phyloP scores from a whole-genome alignment of 2,329 filamentous ascomycete species.

The Rhynchosporium agropyri region DNA sequence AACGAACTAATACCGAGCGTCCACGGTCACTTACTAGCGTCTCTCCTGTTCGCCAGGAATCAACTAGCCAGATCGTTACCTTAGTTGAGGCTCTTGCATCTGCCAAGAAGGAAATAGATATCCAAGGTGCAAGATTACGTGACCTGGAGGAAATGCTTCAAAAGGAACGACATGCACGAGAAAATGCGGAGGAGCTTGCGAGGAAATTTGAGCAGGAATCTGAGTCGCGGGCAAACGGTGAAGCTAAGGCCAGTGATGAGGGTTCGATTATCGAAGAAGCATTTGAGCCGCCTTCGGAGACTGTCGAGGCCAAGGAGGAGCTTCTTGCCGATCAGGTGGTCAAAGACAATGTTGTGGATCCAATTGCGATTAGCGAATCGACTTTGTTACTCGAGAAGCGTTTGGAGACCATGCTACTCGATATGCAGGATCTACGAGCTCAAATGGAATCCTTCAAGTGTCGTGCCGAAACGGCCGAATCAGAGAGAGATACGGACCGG shows the following conservation, averaged over 20 bases:
- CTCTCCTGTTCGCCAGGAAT: constrained; percentile 54
- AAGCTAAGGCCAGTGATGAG: constrained; percentile 44
- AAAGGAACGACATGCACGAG: constrained; percentile 79
- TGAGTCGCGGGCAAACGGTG: constrained; percentile 46
- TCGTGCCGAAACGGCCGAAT: constrained; percentile 79
- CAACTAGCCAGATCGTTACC: constrained; percentile 74
- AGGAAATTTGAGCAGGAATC: constrained; percentile 67
- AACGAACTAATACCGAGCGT: constrained; percentile 75
- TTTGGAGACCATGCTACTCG: constrained; percentile 37
- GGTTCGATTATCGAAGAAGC: constrained; percentile 50
- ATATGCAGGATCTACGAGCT: constrained; percentile 37
- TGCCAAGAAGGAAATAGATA: constrained; percentile 84
- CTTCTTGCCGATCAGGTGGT: constrained; percentile 13
- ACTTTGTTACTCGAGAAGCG: constrained; percentile 49
- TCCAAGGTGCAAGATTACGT: constrained; percentile 76
- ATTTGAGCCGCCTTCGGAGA: constrained; percentile 47
- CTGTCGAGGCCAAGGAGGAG: constrained; percentile 39
- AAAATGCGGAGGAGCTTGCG: constrained; percentile 81
- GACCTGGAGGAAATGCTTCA: constrained; percentile 78
- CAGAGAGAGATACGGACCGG: constrained; percentile 71
- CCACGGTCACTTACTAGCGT: constrained; percentile 58
- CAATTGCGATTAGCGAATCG: constrained; percentile 78
- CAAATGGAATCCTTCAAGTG: constrained; percentile 67
- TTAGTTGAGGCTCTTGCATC: constrained; percentile 82
- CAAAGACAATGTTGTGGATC: constrained; percentile 58